Conservation (phyloP, 805 yeast genomes). For the Metschnikowia drakensbergensis region DNA sequence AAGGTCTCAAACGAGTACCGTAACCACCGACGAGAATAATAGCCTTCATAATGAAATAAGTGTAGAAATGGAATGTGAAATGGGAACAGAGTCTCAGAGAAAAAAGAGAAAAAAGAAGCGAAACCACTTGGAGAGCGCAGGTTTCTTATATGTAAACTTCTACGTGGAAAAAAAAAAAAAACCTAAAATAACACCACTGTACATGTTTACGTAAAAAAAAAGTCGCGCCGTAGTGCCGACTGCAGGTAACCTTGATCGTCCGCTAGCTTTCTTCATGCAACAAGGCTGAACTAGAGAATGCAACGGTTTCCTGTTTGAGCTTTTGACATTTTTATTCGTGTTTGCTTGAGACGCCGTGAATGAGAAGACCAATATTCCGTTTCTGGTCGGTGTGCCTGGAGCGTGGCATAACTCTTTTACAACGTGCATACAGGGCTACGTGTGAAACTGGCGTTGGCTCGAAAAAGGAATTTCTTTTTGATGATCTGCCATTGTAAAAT, state of each 20-base stretch:
- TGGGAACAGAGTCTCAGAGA: conserved; percentile 7
- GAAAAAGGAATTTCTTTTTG: no score
- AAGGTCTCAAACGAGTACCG: conserved; percentile 99
- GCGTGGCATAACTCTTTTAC: no score
- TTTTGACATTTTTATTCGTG: no score
- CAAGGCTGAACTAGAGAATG: neutral
- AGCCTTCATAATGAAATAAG: conserved; percentile 67
- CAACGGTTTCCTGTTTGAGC: neutral
- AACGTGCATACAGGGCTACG: no score
- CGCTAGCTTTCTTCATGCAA: neutral
- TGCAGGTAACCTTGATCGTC: neutral
- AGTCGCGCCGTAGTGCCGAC: conserved; percentile 6
- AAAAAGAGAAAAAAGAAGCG: conserved; percentile 5
- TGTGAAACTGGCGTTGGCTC: no score
- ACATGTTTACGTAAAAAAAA: conserved; percentile 12
- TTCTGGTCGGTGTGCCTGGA: no score
- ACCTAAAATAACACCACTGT: conserved; percentile 8
- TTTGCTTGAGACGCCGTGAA: no score
- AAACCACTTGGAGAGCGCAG: neutral
- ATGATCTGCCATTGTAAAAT: no score
- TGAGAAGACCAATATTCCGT: no score
- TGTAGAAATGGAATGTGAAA: neutral
- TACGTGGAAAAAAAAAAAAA: conserved; percentile 8
- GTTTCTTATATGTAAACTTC: conserved; percentile 9
- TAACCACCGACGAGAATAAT: conserved; percentile 98